Conservation (phyloP, 768 basidiomycete genomes). For the Amanita fuliginea region DNA sequence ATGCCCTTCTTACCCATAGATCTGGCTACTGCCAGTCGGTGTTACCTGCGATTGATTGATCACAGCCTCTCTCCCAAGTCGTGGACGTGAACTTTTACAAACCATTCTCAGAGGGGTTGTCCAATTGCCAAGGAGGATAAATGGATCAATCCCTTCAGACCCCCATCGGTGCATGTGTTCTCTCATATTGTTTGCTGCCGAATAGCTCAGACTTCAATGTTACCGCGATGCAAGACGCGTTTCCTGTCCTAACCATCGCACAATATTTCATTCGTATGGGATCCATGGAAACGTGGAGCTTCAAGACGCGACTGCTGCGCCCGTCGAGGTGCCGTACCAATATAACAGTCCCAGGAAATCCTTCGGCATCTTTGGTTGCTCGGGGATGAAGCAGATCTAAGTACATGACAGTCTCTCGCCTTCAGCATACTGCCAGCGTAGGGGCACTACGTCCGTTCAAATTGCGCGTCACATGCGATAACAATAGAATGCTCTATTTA, state of each 20-base stretch:
- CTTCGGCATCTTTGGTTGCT: slow-evolving; percentile 33
- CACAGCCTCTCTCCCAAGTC: too few relatives aligned
- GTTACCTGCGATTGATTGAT: too few relatives aligned
- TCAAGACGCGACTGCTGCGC: background rate
- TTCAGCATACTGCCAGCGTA: slow-evolving; percentile 34
- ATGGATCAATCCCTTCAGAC: too few relatives aligned
- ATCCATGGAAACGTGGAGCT: background rate
- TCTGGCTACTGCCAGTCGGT: too few relatives aligned
- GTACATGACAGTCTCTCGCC: slow-evolving; percentile 23
- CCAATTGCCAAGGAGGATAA: too few relatives aligned
- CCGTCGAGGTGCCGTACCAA: background rate
- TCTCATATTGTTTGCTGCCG: slow-evolving; percentile 22
- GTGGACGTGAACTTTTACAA: too few relatives aligned
- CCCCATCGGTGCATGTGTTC: slow-evolving; percentile 3
- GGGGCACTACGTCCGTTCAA: slow-evolving; percentile 20
- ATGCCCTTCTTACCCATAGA: too few relatives aligned
- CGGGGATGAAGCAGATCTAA: slow-evolving; percentile 22
- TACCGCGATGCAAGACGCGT: too few relatives aligned
- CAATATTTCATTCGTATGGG: background rate
- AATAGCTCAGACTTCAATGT: too few relatives aligned
- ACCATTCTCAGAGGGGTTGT: too few relatives aligned
- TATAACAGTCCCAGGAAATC: slow-evolving; percentile 19
- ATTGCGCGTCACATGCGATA: background rate
- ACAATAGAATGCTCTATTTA: too few relatives aligned
- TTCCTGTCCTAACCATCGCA: background rate